Evolutionary conservation across 306 rosid genomes (phyloP), one percentile per base, ranked within the genome.

Genomic region (Ziziphus jujuba): DNA sequence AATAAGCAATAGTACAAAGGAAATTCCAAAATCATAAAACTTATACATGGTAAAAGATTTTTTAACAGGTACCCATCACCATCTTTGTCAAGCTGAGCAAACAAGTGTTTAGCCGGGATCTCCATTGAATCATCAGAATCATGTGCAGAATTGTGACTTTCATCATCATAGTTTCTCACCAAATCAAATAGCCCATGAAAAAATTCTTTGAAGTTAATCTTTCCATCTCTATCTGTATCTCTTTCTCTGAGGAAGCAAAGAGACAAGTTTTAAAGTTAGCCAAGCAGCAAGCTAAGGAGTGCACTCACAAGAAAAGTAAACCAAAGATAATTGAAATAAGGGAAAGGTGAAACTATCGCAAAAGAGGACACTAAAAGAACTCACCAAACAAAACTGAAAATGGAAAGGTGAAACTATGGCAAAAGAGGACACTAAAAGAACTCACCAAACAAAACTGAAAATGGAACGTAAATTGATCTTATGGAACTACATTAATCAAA

Each of bases 111-210:
- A 62, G 97, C 99, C 1, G 97, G 96, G 71, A 75, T 81, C 75
- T 90, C 95, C 84, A 75, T 63, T 59, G 93, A 72, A 70, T 82
- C 73, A 75, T 80, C 87, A 45, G 78, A 74, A 61, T 78, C 72
- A 65, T 86, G 87, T 14, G 96, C 63, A 72, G 69, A 53, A 79
- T 79, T 85, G 80, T 90, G 95, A 81, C 34, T 73, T 79, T 93
- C 89, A 45, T 83, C 99, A 9, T 88, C 96, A 66, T 84, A 88
- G 85, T 85, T 88, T 77, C 97, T 85, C 69, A 93, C 99, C 87
- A 90, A 80, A 82, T 93, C 99, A 84, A 93, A 93, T 61, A 93
- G 90, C 72, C 99, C 97, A 58, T 90, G 99, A 75, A 90, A 93
- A 82, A 93, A 93, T 78, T 93, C 97, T 63, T 93, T 87, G 62